Conservation (phyloP, 768 basidiomycete species). For the Pleurotus eryngii region DNA sequence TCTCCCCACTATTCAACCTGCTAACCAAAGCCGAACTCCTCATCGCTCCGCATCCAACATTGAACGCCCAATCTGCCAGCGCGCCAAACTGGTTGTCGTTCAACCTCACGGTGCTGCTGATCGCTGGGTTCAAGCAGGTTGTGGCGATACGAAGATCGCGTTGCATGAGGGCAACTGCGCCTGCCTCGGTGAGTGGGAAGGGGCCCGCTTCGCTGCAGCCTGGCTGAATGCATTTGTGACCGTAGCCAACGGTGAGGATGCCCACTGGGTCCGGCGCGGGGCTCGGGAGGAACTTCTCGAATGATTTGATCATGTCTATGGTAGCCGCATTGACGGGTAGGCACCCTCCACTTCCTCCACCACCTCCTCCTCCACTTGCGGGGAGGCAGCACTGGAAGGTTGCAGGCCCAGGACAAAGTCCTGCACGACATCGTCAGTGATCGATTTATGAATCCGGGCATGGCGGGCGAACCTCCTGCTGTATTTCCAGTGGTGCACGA, state of each 20-base stretch:
- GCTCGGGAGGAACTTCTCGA: conserved; percentile 29
- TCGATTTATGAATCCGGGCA: background rate
- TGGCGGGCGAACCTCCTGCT: conserved; percentile 7
- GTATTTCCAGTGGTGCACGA: conserved; percentile 20
- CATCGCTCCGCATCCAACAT: conserved; percentile 23
- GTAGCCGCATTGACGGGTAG: conserved; percentile 25
- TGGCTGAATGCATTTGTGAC: conserved; percentile 26
- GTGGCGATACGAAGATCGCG: conserved; percentile 24
- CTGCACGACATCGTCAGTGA: conserved; percentile 7
- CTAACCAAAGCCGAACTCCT: conserved; percentile 24
- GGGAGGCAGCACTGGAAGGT: conserved; percentile 24
- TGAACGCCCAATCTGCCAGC: conserved; percentile 27
- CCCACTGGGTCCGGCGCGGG: conserved; percentile 32
- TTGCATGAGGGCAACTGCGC: conserved; percentile 24
- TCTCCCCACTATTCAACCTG: conserved; percentile 26
- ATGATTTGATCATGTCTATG: conserved; percentile 25
- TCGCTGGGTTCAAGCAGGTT: conserved; percentile 23
- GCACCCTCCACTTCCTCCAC: conserved; percentile 3
- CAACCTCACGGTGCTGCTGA: conserved; percentile 20
- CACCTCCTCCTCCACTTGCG: conserved; percentile 3
- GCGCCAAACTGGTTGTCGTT: conserved; percentile 34
- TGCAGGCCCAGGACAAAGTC: conserved; percentile 23
- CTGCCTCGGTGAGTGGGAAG: conserved; percentile 28
- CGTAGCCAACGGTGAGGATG: conserved; percentile 32
- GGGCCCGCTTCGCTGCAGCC: conserved; percentile 29